These are phyloP conservation scores for Apostasia shenzhenica DNA, from an alignment of 106 monocot genomes.

Conservation along the genomic window DNA sequence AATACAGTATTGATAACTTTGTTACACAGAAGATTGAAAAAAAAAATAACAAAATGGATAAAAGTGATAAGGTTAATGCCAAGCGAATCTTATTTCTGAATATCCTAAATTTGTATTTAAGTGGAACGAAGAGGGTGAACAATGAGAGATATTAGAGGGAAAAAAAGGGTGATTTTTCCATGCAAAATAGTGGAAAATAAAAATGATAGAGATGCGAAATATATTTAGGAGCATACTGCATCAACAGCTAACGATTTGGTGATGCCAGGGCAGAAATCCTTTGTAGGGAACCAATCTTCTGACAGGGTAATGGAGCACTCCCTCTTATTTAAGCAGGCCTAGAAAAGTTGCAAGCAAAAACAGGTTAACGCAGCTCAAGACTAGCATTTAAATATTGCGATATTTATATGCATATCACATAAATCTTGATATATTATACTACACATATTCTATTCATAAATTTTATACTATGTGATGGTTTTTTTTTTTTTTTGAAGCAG, in stretches of 20 bases:
- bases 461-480: background rate
- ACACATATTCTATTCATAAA: too few species aligned
- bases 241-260: slow-evolving; percentile 69
- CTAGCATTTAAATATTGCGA: too few species aligned
- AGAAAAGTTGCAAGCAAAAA: slow-evolving; percentile 9
- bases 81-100: too few species aligned
- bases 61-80: too few species aligned
- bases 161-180: background rate
- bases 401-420: background rate
- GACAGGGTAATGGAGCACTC: slow-evolving; percentile 41
- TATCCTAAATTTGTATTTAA: too few species aligned
- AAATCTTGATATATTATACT: background rate
- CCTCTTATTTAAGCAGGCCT: slow-evolving; percentile 62
- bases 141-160: background rate
- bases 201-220: background rate
- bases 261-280: slow-evolving; percentile 44
- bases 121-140: too few species aligned
- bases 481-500: background rate
- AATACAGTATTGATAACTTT: too few species aligned
- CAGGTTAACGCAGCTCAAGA: background rate
- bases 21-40: too few species aligned
- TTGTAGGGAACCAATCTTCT: slow-evolving; percentile 28
- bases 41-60: too few species aligned
- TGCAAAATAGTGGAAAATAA: background rate
- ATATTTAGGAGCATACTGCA: slow-evolving; percentile 44